Base-by-base conservation (phyloP, 768 basidiomycete species). In the Tephrocybe sp. region DNA sequence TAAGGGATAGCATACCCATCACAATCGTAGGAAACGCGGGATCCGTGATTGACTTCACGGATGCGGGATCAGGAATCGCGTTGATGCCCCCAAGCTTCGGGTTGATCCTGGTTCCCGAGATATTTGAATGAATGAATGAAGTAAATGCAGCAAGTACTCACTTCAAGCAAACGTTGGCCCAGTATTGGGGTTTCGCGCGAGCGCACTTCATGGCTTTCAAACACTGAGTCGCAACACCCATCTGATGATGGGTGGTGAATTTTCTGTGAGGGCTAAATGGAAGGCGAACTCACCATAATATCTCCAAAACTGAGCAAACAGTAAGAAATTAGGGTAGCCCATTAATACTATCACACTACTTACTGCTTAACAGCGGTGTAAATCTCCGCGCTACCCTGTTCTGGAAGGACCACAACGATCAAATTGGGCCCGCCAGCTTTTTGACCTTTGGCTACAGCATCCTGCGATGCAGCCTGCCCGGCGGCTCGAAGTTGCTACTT, bases 31-130 rank as follows among this genome's bases (percentile, higher is more conserved):
- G 89, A 52, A 84, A 80, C 28, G 75, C 70, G 0, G 82, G 78
- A 58, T 92, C 87, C 0, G 77, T 78, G 0, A 92, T 69, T 3
- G 77, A 70, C 0, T 75, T 66, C 0, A 81, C 83, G 0, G 81
- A 80, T 2, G 71, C 66, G 0, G 83, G 75, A 24, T 88, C 83
- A 0, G 88, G 86, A 19, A 92, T 74, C 0, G 78, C 75, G 57
- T 93, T 92, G 61, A 92, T 83, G 0, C 91, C 91, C 4, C 89
- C 90, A 0, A 92, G 75, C 63, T 92, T 92, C 3, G 86, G 88
- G 49, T 92, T 92, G 49, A 92, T 74, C 61, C 89, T 92, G 47
- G 15, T 39, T 7, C 12, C 9, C 7, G 1, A 46, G 43, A 6
- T 11, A 40, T 34, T 18, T 7, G 15, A 18, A 4, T 31, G 35